Conservation (phyloP, 345 rosid genomes). For the Atalantia buxifolia region DNA sequence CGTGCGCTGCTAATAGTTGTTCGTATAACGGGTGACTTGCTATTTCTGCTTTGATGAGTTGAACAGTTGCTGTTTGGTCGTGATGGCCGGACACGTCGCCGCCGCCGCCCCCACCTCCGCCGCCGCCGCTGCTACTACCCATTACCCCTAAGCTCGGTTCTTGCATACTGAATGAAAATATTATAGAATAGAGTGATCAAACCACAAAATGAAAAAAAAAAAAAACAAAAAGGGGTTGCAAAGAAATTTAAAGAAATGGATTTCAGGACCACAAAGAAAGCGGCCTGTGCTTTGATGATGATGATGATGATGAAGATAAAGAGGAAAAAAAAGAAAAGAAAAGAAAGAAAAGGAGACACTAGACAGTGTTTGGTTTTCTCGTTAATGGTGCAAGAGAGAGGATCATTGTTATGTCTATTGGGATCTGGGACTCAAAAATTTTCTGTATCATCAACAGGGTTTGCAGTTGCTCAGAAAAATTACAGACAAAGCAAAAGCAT, state of each 20-base stretch:
- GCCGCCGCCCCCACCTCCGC: conserved; percentile 40
- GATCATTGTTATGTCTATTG: conserved; percentile 24
- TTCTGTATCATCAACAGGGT: conserved; percentile 36
- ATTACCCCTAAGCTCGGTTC: conserved; percentile 75
- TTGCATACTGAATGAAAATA: conserved; percentile 43
- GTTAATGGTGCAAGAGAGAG: conserved; percentile 16
- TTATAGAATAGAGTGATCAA: too few relatives aligned
- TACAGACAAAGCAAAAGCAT: conserved; percentile 14
- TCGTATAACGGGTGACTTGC: conserved; percentile 84
- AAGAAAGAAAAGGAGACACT: neutral
- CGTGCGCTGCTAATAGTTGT: conserved; percentile 81
- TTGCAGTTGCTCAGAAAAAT: conserved; percentile 9
- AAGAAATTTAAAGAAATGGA: neutral
- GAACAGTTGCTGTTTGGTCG: too few relatives aligned
- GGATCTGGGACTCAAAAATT: conserved; percentile 49
- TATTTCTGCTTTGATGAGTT: conserved; percentile 68
- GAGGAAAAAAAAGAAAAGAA: neutral
- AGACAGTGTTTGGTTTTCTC: neutral
- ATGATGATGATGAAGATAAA: neutral
- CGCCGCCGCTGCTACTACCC: conserved; percentile 43
- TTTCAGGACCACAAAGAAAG: conserved; percentile 27
- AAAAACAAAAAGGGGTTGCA: neutral
- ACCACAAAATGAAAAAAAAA: neutral
- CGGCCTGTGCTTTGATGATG: conserved; percentile 10
- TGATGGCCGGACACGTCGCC: conserved; percentile 34